Evolutionary conservation across 1,139 yeast genomes (phyloP).

Genomic region (Spathaspora sp.): DNA sequence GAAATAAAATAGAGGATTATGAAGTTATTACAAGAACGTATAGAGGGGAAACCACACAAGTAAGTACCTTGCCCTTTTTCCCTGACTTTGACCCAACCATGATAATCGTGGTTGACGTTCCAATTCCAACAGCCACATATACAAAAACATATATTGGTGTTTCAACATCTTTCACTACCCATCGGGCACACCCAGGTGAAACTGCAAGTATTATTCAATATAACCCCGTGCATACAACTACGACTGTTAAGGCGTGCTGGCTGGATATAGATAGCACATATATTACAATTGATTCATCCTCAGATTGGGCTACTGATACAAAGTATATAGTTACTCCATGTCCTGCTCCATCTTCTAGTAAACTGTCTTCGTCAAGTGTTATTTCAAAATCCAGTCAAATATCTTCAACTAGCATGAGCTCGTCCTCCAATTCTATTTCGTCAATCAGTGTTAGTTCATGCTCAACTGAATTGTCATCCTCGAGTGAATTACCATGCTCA

Average conservation of each 20-base stretch:
- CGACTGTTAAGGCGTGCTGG: conserved; percentile 1
- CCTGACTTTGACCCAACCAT: conserved; percentile 12
- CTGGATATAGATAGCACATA: not conserved
- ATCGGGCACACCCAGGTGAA: conserved; percentile 11
- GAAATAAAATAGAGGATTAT: conserved; percentile 23
- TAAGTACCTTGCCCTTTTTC: conserved; percentile 20
- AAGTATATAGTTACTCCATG: not conserved
- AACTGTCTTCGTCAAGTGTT: no score
- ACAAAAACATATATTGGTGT: conserved; percentile 18
- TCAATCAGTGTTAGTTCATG: no score
- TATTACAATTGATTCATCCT: not conserved
- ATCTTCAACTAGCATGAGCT: conserved; percentile 4
- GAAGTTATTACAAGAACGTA: conserved; percentile 24
- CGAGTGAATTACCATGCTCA: no score
- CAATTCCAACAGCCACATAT: conserved; percentile 19
- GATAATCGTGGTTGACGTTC: conserved; percentile 18
- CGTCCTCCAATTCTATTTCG: no score
- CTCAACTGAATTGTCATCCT: no score
- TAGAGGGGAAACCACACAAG: conserved; percentile 21
- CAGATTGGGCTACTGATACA: not conserved
- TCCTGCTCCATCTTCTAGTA: no score
- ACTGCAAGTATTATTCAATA: conserved; percentile 16
- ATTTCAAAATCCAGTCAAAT: no score
- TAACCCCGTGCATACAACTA: conserved; percentile 16
- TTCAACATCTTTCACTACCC: conserved; percentile 7